Evolutionary conservation across 2,329 filamentous ascomycete species (phyloP), one percentile per base, ranked within the genome.

Genomic region (Hypoxylon sp.): DNA sequence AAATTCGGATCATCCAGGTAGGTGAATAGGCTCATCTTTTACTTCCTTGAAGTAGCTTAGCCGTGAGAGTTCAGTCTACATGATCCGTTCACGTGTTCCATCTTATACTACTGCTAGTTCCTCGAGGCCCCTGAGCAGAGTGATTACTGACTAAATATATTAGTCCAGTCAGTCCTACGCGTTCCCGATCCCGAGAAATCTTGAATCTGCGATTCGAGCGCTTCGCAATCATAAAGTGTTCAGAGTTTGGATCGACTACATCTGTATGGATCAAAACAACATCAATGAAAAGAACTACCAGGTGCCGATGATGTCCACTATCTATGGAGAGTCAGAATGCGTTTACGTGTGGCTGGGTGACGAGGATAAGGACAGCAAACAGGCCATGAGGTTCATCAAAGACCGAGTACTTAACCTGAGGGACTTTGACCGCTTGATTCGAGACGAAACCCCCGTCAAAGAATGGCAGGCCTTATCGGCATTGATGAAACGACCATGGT

Each of bases 401-500:
- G 55, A 74, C 1, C 71, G 76, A 53, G 70, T 80, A 5, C 59
- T 74, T 39, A 69, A 76, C 37, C 67, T 81, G 6, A 58, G 74
- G 37, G 65, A 77, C 23, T 77, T 80, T 45, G 77, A 80, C 41
- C 6, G 63, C 75, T n/a, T 75, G 63, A 47, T 68, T 72, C 12
- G 68, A 71, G 53, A 61, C 58, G 32, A 55, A 67, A 45, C n/a
- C 2, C 53, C 64, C 6, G 63, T 63, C 1, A 46, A 67, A 0
- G 75, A 79, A 59, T 74, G 75, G 81, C 47, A 63, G 2, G 71
- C 76, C 0, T 52, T 82, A 0, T 65, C 79, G 2, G 58, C 67
- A 5, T 63, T 82, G 2, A 81, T 82, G 71, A 71, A 78, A 51
- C 70, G 79, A 7, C 69, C 72, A 2, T 83, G 80, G 75, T 81